phyloP scores from a whole-genome alignment of 1,284 basidiomycete species.

The Apiotrichum gracile region DNA sequence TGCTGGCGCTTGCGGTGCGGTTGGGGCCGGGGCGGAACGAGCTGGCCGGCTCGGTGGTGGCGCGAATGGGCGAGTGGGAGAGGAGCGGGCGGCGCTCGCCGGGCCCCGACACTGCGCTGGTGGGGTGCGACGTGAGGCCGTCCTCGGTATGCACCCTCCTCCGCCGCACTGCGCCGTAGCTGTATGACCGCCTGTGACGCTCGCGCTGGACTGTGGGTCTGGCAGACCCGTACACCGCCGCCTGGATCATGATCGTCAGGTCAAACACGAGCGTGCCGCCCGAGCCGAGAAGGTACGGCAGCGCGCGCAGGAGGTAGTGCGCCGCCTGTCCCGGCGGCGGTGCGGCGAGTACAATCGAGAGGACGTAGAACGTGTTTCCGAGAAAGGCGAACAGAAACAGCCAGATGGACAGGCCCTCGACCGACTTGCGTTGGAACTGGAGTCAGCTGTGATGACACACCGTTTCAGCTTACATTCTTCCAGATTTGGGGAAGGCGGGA shows the following conservation, averaged over 20 bases:
- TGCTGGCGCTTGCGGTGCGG: background rate
- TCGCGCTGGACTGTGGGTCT: conserved; percentile 26
- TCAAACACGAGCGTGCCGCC: conserved; percentile 86
- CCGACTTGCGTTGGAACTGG: conserved; percentile 81
- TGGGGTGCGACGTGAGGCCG: background rate
- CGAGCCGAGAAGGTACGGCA: conserved; percentile 70
- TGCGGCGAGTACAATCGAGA: conserved; percentile 61
- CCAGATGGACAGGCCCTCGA: conserved; percentile 88
- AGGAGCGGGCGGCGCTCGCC: background rate
- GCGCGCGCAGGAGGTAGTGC: conserved; percentile 42
- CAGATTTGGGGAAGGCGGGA: conserved; percentile 90
- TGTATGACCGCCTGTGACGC: conserved; percentile 10
- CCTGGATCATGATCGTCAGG: conserved; percentile 69
- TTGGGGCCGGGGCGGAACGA: background rate
- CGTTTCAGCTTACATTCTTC: conserved; percentile 74
- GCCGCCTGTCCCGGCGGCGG: conserved; percentile 23
- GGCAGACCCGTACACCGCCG: conserved; percentile 52
- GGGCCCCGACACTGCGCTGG: too few species aligned
- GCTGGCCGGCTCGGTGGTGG: background rate
- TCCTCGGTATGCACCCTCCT: background rate
- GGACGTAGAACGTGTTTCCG: conserved; percentile 83
- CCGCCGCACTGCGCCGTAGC: conserved; percentile 2
- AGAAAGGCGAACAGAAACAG: conserved; percentile 86
- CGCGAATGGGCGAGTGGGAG: background rate
- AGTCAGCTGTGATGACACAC: conserved; percentile 3